phyloP scores from a whole-genome alignment of 2,329 filamentous ascomycete species.

The Ophiostoma quercus region DNA sequence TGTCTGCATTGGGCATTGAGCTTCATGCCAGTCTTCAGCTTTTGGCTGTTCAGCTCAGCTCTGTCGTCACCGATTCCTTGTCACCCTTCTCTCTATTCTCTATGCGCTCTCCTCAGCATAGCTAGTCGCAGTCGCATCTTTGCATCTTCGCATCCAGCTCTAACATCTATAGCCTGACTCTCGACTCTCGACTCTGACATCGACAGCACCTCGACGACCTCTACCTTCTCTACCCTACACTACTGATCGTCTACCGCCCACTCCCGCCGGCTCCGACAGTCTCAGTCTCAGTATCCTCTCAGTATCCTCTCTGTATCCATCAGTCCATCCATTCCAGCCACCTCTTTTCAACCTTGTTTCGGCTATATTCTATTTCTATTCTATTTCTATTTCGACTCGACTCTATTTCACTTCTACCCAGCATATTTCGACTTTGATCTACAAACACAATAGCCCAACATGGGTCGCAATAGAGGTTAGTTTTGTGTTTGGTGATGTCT shows the following conservation, averaged over 20 bases:
- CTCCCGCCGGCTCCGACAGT: not conserved
- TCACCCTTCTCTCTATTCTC: not conserved
- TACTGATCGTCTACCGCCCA: not conserved
- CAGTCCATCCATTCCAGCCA: not conserved
- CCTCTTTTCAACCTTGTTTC: not conserved
- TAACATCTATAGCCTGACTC: not conserved
- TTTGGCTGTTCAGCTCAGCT: too few species aligned
- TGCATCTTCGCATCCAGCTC: too few species aligned
- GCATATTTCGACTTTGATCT: too few species aligned
- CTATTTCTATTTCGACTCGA: too few species aligned
- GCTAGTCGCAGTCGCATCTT: too few species aligned
- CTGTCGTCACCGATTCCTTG: not conserved
- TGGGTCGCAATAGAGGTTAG: constrained; percentile 53
- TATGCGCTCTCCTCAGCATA: too few species aligned
- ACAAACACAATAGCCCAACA: constrained; percentile 32
- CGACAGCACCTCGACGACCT: not conserved
- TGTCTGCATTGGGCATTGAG: constrained; percentile 12
- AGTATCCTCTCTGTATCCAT: too few species aligned
- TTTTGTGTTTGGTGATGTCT: constrained; percentile 30
- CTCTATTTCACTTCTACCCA: too few species aligned
- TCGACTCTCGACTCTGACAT: not conserved
- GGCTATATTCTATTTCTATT: too few species aligned
- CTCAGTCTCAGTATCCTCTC: not conserved
- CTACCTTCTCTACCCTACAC: not conserved
- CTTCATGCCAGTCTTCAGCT: not conserved